Evolutionary conservation across 2,329 filamentous ascomycete genomes (phyloP), one percentile per base, ranked within the genome.

Genomic region (Tolypocladium guangdongense): DNA sequence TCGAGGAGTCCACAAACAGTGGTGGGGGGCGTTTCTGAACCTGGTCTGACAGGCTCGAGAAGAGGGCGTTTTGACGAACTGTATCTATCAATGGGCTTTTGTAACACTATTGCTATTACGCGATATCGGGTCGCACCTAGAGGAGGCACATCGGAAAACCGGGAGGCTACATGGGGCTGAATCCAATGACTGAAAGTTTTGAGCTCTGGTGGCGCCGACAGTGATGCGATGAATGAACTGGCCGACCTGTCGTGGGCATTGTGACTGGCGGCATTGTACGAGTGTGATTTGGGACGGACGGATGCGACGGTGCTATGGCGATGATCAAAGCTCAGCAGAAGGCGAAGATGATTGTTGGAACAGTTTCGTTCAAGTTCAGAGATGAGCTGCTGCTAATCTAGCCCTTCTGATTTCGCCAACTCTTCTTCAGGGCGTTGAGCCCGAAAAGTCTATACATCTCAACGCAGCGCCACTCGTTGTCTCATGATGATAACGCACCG

Each of bases 371-470:
- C 24, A 8, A 32, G 18, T 8, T 20, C 32, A 33, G 14, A n/a
- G 24, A 32, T 11, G 24, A 46, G 43, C 16, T 32, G 27, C 27
- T 46, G 43, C 27, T n/a, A 10, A 46, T 32, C 16, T 32, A 32
- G 16, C 43, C 32, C 27, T 18, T 12, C 6, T 16, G 18, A 20
- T 16, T n/a, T 32, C 24, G 27, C 27, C 27, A 32, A 32, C 4
- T 46, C 33, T 47, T 36, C 51, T 39, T 37, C 24, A 51, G 47
- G 50, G 43, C 54, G 52, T 56, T 56, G 63, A 66, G 64, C 64
- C 63, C 64, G 56, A 59, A 62, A 57, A 46, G 49, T 54, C 46
- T 55, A 47, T 24, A 41, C 12, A 43, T 52, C 16, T 11, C 43
- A 46, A 46, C 32, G 43, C 43, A 46, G 43, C 43, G 43, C 43